Evolutionary conservation across 352 stramenopile species (phyloP).

Genomic region (Globisporangium middletonii): DNA sequence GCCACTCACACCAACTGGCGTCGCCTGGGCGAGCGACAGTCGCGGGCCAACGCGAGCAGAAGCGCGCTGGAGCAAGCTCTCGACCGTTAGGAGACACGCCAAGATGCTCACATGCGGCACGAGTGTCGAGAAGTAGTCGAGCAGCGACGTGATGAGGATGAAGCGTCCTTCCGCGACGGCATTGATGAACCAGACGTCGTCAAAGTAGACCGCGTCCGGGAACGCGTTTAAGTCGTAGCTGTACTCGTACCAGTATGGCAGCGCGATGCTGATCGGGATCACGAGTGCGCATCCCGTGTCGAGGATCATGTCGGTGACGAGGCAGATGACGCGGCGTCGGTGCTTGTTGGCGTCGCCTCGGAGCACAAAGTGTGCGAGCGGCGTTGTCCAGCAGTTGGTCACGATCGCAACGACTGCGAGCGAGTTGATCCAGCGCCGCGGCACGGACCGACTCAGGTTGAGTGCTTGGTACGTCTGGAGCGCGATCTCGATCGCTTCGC

Average conservation of each 20-base stretch:
- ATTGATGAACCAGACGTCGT: slow-evolving; percentile 29
- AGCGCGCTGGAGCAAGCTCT: not conserved
- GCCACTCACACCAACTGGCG: too few species aligned
- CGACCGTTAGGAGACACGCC: not conserved
- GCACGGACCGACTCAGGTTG: slow-evolving; percentile 13
- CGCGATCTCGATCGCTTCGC: slow-evolving; percentile 14
- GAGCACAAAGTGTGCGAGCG: slow-evolving; percentile 1
- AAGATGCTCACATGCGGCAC: not conserved
- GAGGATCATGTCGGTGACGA: slow-evolving; percentile 12
- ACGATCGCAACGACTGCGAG: slow-evolving; percentile 13
- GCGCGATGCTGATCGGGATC: slow-evolving; percentile 13
- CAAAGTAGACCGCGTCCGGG: slow-evolving; percentile 14
- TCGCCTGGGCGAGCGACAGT: not conserved
- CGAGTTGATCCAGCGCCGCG: slow-evolving; percentile 18
- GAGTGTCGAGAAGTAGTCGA: slow-evolving; percentile 43
- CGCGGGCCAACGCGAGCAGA: not conserved
- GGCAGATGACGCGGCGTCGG: slow-evolving; percentile 7
- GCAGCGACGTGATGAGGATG: slow-evolving; percentile 30
- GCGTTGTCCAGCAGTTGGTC: slow-evolving; percentile 15
- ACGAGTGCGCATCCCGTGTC: slow-evolving; percentile 17
- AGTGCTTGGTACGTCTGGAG: slow-evolving; percentile 22
- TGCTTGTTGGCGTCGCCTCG: not conserved
- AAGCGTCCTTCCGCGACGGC: slow-evolving; percentile 33
- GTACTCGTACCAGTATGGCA: slow-evolving; percentile 9
- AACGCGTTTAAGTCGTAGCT: not conserved